phyloP scores from a whole-genome alignment of 805 yeast genomes.

The Candida sonorensis region DNA sequence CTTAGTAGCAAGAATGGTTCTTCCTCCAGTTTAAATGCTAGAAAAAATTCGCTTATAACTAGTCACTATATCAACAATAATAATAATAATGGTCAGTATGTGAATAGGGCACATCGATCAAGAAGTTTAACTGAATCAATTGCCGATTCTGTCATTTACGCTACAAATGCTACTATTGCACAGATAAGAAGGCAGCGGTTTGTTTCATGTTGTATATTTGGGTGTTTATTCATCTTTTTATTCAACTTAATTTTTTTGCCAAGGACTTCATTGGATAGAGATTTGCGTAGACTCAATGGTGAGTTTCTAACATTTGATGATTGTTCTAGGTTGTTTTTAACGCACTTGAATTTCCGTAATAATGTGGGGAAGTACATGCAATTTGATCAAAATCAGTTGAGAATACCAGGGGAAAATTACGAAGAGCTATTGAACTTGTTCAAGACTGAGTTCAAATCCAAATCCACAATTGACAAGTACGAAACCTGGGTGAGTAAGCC shows the following conservation, averaged over 20 bases:
- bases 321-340: constrained; percentile 49
- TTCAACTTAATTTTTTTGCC: constrained; percentile 74
- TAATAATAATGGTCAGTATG: constrained; percentile 1
- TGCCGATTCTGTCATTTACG: constrained; percentile 19
- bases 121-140: constrained; percentile 24
- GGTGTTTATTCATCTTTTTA: constrained; percentile 43
- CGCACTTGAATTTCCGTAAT: constrained; percentile 20
- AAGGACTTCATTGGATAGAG: constrained; percentile 75
- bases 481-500: constrained; percentile 52
- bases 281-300: constrained; percentile 69
- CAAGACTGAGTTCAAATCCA: constrained; percentile 21
- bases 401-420: constrained; percentile 20
- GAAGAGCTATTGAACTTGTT: constrained; percentile 11
- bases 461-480: constrained; percentile 45
- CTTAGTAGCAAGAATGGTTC: constrained; percentile 6
- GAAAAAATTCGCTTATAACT: constrained; percentile 8
- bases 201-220: constrained; percentile 39
- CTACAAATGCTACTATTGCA: constrained; percentile 21
- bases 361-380: constrained; percentile 15
- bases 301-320: constrained; percentile 61
- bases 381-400: constrained; percentile 13
- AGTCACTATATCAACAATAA: constrained; percentile 7
- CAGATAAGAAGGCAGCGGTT: constrained; percentile 31
- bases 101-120: constrained; percentile 12
- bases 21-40: constrained; percentile 3